Percentiles rank a stretch among this genome's conserved stretches.
Conservation (phyloP, 805 yeast genomes). For the Candida sphagnicola region DNA sequence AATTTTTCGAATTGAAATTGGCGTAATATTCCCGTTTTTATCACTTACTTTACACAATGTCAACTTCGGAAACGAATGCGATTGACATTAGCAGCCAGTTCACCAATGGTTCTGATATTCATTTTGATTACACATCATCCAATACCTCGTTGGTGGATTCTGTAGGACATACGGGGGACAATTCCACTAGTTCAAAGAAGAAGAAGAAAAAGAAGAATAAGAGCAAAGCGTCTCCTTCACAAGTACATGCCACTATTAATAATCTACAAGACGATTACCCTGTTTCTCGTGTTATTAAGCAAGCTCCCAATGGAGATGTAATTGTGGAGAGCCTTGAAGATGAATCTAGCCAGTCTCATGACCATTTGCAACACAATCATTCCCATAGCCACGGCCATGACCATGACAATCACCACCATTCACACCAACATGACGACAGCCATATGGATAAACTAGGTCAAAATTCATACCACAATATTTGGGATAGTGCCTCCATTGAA, state of each 20-base stretch:
- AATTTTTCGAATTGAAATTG: background rate
- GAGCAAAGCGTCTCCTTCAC: slow-evolving; percentile 14
- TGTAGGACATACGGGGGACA: too few relatives aligned
- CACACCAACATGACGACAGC: slow-evolving; percentile 5
- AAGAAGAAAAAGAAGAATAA: slow-evolving; percentile 33
- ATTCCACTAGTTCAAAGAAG: slow-evolving; percentile 9
- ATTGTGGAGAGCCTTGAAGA: slow-evolving; percentile 58
- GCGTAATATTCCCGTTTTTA: background rate
- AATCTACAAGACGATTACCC: slow-evolving; percentile 66
- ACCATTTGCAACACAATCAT: slow-evolving; percentile 3
- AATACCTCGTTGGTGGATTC: too few relatives aligned
- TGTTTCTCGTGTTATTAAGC: slow-evolving; percentile 63
- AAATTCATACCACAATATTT: slow-evolving; percentile 22
- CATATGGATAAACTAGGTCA: background rate
- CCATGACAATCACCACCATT: slow-evolving; percentile 7
- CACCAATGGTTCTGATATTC: slow-evolving; percentile 28
- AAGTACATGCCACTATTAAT: slow-evolving; percentile 43
- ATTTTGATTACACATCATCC: slow-evolving; percentile 24
- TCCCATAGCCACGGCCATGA: slow-evolving; percentile 8
- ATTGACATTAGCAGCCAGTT: background rate
- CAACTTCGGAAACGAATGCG: background rate
- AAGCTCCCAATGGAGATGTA: slow-evolving; percentile 72
- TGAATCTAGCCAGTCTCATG: slow-evolving; percentile 11
- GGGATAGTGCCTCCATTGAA: slow-evolving; percentile 47
- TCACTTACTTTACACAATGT: background rate